phyloP scores from a whole-genome alignment of 306 rosid species.

The Phaseolus lunatus region DNA sequence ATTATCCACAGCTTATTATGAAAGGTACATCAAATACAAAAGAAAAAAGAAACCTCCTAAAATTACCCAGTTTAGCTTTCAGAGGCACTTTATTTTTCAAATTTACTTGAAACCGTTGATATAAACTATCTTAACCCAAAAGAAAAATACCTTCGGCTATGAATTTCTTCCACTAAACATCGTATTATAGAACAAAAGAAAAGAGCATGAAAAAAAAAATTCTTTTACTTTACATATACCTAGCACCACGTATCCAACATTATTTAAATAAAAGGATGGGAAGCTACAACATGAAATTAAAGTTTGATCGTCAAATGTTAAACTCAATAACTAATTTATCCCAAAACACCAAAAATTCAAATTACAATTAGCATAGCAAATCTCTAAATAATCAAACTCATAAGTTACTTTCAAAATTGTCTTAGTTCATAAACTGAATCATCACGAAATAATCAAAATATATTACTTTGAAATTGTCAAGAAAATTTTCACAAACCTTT shows the following conservation, averaged over 20 bases:
- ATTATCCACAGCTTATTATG: too few species aligned
- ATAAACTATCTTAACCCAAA: neutral
- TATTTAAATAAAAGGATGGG: neutral
- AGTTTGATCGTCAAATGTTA: neutral
- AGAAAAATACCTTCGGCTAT: neutral
- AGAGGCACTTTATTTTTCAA: too few species aligned
- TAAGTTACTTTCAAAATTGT: too few species aligned
- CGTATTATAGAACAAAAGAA: neutral
- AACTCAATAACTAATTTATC: neutral
- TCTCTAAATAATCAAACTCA: neutral
- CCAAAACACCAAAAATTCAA: neutral
- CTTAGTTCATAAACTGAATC: neutral
- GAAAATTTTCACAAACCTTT: neutral
- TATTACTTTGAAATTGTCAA: neutral
- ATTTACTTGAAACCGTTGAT: neutral
- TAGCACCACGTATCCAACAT: neutral
- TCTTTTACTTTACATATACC: neutral
- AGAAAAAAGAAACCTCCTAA: too few species aligned
- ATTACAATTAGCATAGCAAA: neutral
- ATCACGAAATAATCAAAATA: neutral
- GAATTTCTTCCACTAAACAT: slow-evolving; percentile 18
- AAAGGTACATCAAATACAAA: too few species aligned
- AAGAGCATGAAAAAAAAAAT: neutral
- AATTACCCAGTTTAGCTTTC: too few species aligned
- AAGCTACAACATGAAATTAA: neutral